phyloP scores from a whole-genome alignment of 2,329 filamentous ascomycete species.

The Pestalotiopsis sp. region DNA sequence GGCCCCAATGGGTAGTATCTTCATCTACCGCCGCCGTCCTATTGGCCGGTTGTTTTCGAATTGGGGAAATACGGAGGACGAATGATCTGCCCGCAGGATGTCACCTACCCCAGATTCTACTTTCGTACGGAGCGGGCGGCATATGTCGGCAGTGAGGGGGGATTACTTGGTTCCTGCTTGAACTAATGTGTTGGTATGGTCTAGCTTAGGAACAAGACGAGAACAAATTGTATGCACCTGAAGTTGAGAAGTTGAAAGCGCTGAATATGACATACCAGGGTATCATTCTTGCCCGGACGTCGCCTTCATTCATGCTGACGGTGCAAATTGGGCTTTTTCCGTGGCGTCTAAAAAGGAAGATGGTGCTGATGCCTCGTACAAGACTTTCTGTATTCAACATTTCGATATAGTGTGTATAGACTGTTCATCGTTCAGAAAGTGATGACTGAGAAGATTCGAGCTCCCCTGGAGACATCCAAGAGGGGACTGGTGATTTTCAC shows the following conservation, averaged over 20 bases:
- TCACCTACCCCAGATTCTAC: constrained; percentile 5
- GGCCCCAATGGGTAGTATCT: not conserved
- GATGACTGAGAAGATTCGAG: too few relatives aligned
- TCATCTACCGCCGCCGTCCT: not conserved
- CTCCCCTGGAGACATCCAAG: too few relatives aligned
- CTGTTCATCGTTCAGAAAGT: too few relatives aligned
- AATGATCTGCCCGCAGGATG: not conserved
- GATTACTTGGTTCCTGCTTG: not conserved
- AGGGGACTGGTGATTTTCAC: too few relatives aligned
- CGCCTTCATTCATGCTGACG: too few relatives aligned
- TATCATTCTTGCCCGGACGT: rapidly evolving
- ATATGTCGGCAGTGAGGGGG: not conserved
- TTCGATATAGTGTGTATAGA: too few relatives aligned
- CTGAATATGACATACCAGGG: too few relatives aligned
- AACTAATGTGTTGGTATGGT: not conserved
- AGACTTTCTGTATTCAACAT: too few relatives aligned
- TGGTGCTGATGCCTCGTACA: too few relatives aligned
- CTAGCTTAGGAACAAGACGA: not conserved
- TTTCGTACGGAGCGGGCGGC: not conserved
- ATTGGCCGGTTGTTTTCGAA: not conserved
- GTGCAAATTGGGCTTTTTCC: too few relatives aligned
- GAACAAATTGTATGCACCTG: not conserved
- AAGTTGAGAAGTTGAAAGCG: too few relatives aligned
- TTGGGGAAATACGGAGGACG: not conserved
- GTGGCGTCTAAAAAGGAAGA: too few relatives aligned